Evolutionary conservation across 345 rosid genomes (phyloP).

Genomic region (Rhodamnia rubescens): DNA sequence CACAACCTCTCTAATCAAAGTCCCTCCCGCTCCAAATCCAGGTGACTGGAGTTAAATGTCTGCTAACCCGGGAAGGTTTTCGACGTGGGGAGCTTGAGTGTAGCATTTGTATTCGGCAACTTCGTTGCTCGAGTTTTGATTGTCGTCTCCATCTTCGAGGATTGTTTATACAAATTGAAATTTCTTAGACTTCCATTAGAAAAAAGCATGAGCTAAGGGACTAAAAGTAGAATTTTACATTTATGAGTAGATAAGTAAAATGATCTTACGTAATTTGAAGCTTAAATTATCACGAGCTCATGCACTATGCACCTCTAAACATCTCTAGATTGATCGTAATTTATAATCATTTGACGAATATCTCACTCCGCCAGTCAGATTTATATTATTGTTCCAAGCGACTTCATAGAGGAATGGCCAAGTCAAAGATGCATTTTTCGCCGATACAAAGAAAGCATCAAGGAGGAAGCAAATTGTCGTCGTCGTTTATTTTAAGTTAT

Average conservation of each 20-base stretch:
- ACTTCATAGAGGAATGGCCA: background rate
- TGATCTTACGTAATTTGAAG: background rate
- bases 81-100: background rate
- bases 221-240: background rate
- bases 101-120: no score
- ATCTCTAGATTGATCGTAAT: no score
- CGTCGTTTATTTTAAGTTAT: no score
- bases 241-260: background rate
- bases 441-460: background rate
- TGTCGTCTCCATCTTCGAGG: no score
- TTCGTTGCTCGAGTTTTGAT: no score
- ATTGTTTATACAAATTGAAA: background rate
- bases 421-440: background rate
- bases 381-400: background rate
- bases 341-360: background rate
- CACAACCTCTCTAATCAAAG: background rate
- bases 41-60: background rate
- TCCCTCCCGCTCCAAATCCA: background rate
- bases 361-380: background rate
- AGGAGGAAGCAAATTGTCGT: background rate
- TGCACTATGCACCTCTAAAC: no score
- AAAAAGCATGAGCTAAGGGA: background rate
- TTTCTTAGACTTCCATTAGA: rapidly evolving
- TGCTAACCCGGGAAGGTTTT: background rate
- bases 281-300: background rate